These are phyloP conservation scores for Brasenia schreberi DNA, from an alignment of 164 flowering plant genomes.

Conservation along the genomic window DNA sequence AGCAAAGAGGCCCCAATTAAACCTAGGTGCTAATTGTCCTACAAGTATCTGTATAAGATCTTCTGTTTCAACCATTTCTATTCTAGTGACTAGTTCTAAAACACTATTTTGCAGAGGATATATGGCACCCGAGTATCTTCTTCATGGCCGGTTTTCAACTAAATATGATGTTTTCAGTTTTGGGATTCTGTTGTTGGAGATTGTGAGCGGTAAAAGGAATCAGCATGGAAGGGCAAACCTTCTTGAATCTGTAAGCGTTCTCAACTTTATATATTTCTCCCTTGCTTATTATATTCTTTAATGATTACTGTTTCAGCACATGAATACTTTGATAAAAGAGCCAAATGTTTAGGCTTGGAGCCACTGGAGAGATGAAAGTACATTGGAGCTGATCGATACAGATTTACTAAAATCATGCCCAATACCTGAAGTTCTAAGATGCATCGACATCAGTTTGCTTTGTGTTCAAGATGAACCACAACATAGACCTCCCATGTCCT, in stretches of 20 bases:
- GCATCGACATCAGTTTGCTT: conserved; percentile 4
- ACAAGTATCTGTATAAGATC: too few relatives aligned
- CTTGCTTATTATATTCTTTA: background rate
- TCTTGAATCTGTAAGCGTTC: background rate
- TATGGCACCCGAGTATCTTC: conserved; percentile 8
- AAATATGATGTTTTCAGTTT: conserved; percentile 8
- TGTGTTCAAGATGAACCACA: conserved; percentile 9
- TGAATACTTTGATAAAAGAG: background rate
- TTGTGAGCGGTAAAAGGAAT: conserved; percentile 6
- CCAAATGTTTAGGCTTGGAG: conserved; percentile 4
- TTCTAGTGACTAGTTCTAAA: background rate
- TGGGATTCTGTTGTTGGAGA: conserved; percentile 9
- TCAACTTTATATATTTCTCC: background rate
- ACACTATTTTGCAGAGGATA: conserved; percentile 5
- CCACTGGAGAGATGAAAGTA: conserved; percentile 1
- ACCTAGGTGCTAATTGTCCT: too few relatives aligned
- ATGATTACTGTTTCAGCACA: too few relatives aligned
- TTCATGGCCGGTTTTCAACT: conserved; percentile 3
- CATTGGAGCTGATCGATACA: conserved; percentile 6
- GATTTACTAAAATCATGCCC: background rate
- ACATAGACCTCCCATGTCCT: conserved; percentile 6
- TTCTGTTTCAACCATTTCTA: background rate
- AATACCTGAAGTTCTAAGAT: conserved; percentile 1
- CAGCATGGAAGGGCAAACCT: background rate
- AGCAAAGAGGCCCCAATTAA: too few relatives aligned